Conservation (phyloP, 805 yeast genomes). For the Martiniozyma abietophila region DNA sequence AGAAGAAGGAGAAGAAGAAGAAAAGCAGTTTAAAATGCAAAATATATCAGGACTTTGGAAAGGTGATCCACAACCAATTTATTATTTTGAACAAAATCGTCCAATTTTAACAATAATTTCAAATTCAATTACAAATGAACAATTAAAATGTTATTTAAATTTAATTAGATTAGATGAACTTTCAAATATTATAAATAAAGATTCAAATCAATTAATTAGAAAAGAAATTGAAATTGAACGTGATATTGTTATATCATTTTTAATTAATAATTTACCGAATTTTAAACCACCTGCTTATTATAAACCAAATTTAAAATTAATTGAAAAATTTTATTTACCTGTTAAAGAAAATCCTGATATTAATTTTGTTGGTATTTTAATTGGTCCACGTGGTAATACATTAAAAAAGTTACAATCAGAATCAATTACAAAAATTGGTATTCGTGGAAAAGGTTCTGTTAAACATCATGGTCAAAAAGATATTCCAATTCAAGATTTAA, state of each 20-base stretch:
- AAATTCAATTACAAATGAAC: conserved; percentile 56
- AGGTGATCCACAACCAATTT: background rate
- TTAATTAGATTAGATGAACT: no score
- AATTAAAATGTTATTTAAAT: no score
- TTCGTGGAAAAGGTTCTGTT: conserved; percentile 93
- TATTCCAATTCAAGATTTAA: conserved; percentile 41
- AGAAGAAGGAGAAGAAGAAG: no score
- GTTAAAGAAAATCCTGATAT: conserved; percentile 81
- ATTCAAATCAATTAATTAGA: no score
- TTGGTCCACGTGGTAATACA: conserved; percentile 96
- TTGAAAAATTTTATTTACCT: conserved; percentile 80
- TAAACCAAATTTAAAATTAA: conserved; percentile 43
- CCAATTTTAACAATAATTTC: conserved; percentile 12
- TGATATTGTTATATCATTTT: conserved; percentile 65
- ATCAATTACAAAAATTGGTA: conserved; percentile 83
- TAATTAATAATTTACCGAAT: conserved; percentile 62
- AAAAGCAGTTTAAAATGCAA: no score
- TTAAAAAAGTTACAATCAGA: conserved; percentile 69
- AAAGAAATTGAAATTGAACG: conserved; percentile 69
- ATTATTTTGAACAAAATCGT: background rate
- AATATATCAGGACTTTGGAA: no score
- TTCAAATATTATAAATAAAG: no score
- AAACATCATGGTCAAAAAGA: conserved; percentile 51
- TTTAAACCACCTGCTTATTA: conserved; percentile 77
- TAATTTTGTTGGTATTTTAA: conserved; percentile 80